phyloP scores from a whole-genome alignment of 768 basidiomycete genomes.

The Pleurotus tuoliensis region DNA sequence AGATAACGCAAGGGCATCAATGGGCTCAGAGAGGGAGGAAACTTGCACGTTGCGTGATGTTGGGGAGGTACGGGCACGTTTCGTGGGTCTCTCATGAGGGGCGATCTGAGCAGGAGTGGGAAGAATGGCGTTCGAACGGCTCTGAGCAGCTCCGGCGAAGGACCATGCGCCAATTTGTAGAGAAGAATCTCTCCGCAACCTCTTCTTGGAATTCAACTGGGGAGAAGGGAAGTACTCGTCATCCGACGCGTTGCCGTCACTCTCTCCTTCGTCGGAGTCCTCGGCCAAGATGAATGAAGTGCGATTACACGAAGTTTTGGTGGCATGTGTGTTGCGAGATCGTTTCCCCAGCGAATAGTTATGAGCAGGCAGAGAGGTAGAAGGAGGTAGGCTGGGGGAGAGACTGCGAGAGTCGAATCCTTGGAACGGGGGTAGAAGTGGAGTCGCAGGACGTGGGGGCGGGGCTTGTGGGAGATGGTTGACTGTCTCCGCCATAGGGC shows the following conservation, averaged over 20 bases:
- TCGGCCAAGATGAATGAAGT: neutral
- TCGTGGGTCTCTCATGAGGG: slow-evolving; percentile 10
- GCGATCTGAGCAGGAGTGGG: neutral
- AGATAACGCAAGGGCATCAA: slow-evolving; percentile 17
- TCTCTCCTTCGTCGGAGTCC: slow-evolving; percentile 1
- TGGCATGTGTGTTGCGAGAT: neutral
- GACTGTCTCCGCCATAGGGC: neutral
- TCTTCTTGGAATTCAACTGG: neutral
- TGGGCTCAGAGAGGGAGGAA: slow-evolving; percentile 11
- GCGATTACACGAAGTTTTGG: neutral
- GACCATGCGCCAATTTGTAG: neutral
- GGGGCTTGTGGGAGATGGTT: slow-evolving; percentile 1
- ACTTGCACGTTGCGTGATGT: slow-evolving; percentile 46
- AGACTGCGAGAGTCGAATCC: neutral
- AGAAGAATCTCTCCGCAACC: neutral
- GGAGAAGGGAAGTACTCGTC: slow-evolving; percentile 3
- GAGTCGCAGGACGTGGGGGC: neutral
- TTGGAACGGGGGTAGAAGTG: too few relatives aligned
- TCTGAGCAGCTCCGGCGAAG: neutral
- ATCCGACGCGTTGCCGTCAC: neutral
- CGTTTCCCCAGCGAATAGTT: neutral
- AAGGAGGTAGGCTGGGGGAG: neutral
- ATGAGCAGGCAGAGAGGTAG: neutral
- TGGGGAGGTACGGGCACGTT: slow-evolving; percentile 28
- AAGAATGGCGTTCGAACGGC: slow-evolving; percentile 10